Evolutionary conservation across 352 stramenopile species (phyloP).

Genomic region (Phytophthora uliginosa): DNA sequence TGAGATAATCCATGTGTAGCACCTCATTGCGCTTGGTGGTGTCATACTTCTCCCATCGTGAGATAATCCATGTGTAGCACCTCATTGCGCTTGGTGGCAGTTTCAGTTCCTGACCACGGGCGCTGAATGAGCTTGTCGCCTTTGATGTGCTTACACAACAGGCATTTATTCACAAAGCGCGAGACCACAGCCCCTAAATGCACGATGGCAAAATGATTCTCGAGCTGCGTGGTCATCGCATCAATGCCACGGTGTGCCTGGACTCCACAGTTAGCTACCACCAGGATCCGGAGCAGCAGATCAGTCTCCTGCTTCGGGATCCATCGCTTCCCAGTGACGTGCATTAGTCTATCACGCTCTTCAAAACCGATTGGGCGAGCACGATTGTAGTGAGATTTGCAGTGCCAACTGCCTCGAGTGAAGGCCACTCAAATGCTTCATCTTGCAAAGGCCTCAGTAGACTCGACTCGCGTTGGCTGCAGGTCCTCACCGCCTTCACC

Average conservation of each 20-base stretch:
- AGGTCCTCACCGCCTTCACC: background rate
- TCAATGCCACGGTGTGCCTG: constrained; percentile 7
- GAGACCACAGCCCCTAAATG: background rate
- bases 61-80: constrained; percentile 6
- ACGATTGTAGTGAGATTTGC: background rate
- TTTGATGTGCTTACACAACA: too few species aligned
- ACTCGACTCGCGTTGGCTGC: background rate
- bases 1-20: too few species aligned
- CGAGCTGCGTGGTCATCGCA: background rate
- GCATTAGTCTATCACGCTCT: background rate
- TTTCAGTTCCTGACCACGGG: too few species aligned
- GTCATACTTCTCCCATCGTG: background rate
- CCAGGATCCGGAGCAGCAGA: background rate
- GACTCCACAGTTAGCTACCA: constrained; percentile 1
- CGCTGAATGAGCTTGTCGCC: too few species aligned
- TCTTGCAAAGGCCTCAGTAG: background rate
- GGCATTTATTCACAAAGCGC: too few species aligned
- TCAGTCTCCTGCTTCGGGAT: background rate
- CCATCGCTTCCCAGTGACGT: background rate
- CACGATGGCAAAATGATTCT: background rate
- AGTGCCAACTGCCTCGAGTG: background rate
- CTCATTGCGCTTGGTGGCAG: background rate
- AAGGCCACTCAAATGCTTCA: background rate
- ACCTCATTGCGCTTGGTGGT: too few species aligned
- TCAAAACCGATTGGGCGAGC: background rate